Conservation (phyloP, 2,329 filamentous ascomycete species). For the Macroventuria anomochaeta region DNA sequence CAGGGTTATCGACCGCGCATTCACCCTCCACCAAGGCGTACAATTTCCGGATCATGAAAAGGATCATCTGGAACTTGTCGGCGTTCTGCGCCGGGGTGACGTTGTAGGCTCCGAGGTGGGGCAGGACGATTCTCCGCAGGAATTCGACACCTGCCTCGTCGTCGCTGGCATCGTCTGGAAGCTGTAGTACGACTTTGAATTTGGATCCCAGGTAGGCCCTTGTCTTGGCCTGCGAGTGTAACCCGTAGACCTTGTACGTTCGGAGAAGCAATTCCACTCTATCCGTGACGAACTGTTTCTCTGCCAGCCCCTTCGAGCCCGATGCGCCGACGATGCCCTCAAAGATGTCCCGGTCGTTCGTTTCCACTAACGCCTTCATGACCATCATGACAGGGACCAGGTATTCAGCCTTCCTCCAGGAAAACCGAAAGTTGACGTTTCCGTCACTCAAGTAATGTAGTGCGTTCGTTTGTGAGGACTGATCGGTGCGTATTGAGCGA, state of each 20-base stretch:
- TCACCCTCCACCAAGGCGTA: slow-evolving; percentile 93
- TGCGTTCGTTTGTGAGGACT: slow-evolving; percentile 97
- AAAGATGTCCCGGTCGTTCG: slow-evolving; percentile 95
- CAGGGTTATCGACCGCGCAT: slow-evolving; percentile 91
- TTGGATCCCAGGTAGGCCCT: slow-evolving; percentile 87
- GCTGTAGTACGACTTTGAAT: slow-evolving; percentile 85
- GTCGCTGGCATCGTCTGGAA: slow-evolving; percentile 82
- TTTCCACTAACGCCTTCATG: slow-evolving; percentile 91
- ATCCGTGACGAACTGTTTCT: slow-evolving; percentile 89
- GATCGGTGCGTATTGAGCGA: slow-evolving; percentile 91
- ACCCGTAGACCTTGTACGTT: slow-evolving; percentile 88
- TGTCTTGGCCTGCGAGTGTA: slow-evolving; percentile 83
- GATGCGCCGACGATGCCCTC: slow-evolving; percentile 85
- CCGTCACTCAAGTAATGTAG: slow-evolving; percentile 95
- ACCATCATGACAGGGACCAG: slow-evolving; percentile 97
- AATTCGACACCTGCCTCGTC: slow-evolving; percentile 93
- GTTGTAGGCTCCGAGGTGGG: slow-evolving; percentile 85
- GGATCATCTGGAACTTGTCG: slow-evolving; percentile 91
- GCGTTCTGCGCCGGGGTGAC: slow-evolving; percentile 83
- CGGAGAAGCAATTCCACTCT: slow-evolving; percentile 89
- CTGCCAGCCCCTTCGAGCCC: slow-evolving; percentile 77
- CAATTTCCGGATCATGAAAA: slow-evolving; percentile 96
- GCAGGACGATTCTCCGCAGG: slow-evolving; percentile 84
- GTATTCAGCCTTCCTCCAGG: slow-evolving; percentile 96
- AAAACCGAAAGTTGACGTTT: slow-evolving; percentile 96